Base-by-base conservation (phyloP, 1,284 basidiomycete species). In the Malassezia yamatoensis region DNA sequence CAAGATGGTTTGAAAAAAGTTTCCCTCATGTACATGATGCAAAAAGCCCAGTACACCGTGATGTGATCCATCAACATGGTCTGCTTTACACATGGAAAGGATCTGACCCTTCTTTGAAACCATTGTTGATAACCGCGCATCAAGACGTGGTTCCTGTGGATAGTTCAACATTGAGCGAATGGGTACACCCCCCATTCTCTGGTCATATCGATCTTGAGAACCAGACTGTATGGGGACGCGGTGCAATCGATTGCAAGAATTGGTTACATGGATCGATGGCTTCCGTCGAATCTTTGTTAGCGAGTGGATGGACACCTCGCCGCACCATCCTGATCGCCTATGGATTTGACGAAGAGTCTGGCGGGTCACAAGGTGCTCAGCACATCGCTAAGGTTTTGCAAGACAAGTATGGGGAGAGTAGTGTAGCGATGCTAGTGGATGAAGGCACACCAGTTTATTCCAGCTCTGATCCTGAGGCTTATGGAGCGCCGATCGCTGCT, bases 341-440 rank as follows among this genome's bases (percentile, higher is more conserved):
- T 49, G 85, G 85, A n/a, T 82, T 82, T 54, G 85, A 87, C 64
- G 85, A 86, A 64, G 85, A 87, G 74, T 49, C 60, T 1, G 47
- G 61, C 44, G 64, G 63, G 51, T 54, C 62, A 39, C 43, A 65
- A 72, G 75, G 72, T 66, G 75, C 64, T 10, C 53, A 51, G 21
- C 21, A 58, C 36, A 56, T 72, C 11, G 62, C 61, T 3, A 36
- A 47, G 10, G 56, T 60, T 41, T 55, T 72, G 9, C 40, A 59
- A 33, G 35, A 59, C 20, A 53, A 59, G 20, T 69, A 69, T 46
- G 68, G 68, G 34, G 43, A 60, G 13, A 33, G 65, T 35, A 58
- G 63, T 13, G 49, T 67, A 2, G 65, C 58, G 0, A 67, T 72
- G 63, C 62, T 67, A 39, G 64, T 72, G 43, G 70, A 72, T 47